Evolutionary conservation across 768 basidiomycete species (phyloP).

Genomic region (Sutorius australiensis): DNA sequence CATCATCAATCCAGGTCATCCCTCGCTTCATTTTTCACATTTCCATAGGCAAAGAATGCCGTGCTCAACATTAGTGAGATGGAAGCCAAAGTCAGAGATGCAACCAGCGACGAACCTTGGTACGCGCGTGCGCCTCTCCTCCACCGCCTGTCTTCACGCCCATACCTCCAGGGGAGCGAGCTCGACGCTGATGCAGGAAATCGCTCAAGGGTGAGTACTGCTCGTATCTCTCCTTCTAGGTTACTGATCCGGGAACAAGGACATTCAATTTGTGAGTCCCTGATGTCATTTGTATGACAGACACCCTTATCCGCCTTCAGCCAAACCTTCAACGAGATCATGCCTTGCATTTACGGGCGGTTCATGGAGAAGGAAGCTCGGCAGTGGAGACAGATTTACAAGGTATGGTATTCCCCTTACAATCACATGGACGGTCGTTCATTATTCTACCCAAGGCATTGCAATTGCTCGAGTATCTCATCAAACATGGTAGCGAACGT

Average conservation of each 20-base stretch:
- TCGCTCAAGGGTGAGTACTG: conserved; percentile 82
- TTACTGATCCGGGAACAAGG: conserved; percentile 40
- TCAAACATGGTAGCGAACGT: conserved; percentile 96
- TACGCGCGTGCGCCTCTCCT: conserved; percentile 36
- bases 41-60: conserved; percentile 84
- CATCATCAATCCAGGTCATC: conserved; percentile 3
- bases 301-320: conserved; percentile 38
- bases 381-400: conserved; percentile 99
- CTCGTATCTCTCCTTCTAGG: not conserved
- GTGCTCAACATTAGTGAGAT: conserved; percentile 96
- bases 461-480: conserved; percentile 90
- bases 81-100: conserved; percentile 95
- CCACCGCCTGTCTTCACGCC: not conserved
- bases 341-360: conserved; percentile 92
- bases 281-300: not conserved
- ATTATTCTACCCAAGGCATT: conserved; percentile 54
- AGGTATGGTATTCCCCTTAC: conserved; percentile 43
- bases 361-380: conserved; percentile 99
- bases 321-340: conserved; percentile 98
- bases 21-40: conserved; percentile 3
- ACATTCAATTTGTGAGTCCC: conserved; percentile 92
- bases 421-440: not conserved
- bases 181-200: conserved; percentile 97
- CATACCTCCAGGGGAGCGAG: conserved; percentile 80
- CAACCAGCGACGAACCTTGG: conserved; percentile 98